These are phyloP conservation scores for Linaria vulgaris DNA, from an alignment of 257 asterid species.

Conservation along the genomic window DNA sequence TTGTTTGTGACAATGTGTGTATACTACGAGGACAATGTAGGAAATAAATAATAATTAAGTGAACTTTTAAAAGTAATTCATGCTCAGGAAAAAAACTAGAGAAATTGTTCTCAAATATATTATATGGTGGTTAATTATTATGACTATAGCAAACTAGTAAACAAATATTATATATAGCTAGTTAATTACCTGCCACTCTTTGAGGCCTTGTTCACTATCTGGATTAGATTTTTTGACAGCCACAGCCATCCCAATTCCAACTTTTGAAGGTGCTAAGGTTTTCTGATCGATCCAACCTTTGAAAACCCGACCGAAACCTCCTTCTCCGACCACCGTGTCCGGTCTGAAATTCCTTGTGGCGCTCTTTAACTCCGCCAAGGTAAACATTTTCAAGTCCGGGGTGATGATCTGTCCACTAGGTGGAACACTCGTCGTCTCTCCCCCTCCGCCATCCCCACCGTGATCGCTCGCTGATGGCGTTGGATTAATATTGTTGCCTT, in stretches of 20 bases:
- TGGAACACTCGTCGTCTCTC: slow-evolving; percentile 22
- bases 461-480: neutral
- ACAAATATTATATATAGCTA: too few relatives aligned
- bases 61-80: too few relatives aligned
- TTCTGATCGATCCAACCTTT: slow-evolving; percentile 53
- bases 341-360: slow-evolving; percentile 60
- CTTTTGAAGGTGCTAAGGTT: slow-evolving; percentile 63
- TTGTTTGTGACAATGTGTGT: too few relatives aligned
- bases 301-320: slow-evolving; percentile 62
- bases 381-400: slow-evolving; percentile 49
- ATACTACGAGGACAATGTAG: too few relatives aligned
- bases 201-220: slow-evolving; percentile 84
- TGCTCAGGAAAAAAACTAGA: too few relatives aligned
- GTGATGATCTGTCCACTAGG: slow-evolving; percentile 39
- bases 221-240: slow-evolving; percentile 88
- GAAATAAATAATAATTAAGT: too few relatives aligned
- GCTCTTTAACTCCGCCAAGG: slow-evolving; percentile 39
- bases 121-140: too few relatives aligned
- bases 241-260: slow-evolving; percentile 75
- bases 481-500: neutral
- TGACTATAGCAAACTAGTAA: too few relatives aligned
- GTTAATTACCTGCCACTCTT: slow-evolving; percentile 80
- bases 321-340: slow-evolving; percentile 57
- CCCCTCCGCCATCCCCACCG: slow-evolving; percentile 9
- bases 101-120: too few relatives aligned